phyloP scores from a whole-genome alignment of 768 basidiomycete species.

The Termitomyces sp. region DNA sequence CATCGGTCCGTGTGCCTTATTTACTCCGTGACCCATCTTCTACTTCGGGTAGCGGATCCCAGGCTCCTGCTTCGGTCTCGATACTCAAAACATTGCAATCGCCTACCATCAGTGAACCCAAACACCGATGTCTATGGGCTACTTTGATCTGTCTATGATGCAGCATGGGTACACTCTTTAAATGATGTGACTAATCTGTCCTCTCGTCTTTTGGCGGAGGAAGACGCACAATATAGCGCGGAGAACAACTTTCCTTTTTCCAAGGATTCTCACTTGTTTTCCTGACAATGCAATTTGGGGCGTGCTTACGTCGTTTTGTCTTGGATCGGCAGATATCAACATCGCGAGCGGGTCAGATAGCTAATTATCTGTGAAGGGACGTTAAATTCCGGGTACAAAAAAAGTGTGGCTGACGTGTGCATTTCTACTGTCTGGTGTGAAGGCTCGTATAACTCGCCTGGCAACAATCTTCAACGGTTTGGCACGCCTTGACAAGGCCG shows the following conservation, averaged over 20 bases:
- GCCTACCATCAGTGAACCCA: neutral
- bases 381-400: neutral
- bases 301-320: neutral
- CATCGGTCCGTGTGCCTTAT: neutral
- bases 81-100: conserved; percentile 22
- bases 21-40: conserved; percentile 16
- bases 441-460: neutral
- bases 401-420: neutral
- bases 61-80: conserved; percentile 34
- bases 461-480: no score
- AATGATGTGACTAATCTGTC: neutral
- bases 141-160: neutral
- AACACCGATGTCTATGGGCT: neutral
- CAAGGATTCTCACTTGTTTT: neutral
- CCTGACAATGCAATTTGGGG: neutral
- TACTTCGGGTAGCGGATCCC: conserved; percentile 23
- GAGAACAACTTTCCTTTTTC: neutral
- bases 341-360: neutral
- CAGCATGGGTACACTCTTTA: neutral
- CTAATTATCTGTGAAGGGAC: neutral
- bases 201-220: neutral
- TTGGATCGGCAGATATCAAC: neutral
- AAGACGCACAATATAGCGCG: neutral
- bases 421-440: neutral
- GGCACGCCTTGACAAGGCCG: no score